phyloP scores from a whole-genome alignment of 2,329 filamentous ascomycete species.

The Exutisphaerella laricina region DNA sequence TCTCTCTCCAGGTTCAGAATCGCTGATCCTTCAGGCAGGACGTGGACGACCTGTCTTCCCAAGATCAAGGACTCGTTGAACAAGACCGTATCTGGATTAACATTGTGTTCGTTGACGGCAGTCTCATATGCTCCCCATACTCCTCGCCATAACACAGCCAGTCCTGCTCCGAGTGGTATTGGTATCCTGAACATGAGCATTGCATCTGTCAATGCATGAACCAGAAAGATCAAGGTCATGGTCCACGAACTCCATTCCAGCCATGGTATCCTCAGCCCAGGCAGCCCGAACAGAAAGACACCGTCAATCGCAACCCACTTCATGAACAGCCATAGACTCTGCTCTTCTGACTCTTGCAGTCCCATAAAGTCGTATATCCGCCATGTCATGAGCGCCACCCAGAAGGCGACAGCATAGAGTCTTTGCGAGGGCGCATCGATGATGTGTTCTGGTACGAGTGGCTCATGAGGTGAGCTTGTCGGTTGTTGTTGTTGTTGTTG shows the following conservation, averaged over 20 bases:
- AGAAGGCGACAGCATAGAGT: slow-evolving; percentile 78
- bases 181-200: slow-evolving; percentile 89
- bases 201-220: slow-evolving; percentile 68
- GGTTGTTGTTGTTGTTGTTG: slow-evolving; percentile 9
- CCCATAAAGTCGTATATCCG: slow-evolving; percentile 80
- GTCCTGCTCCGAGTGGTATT: slow-evolving; percentile 68
- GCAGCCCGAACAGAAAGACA: slow-evolving; percentile 78
- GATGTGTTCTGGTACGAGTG: slow-evolving; percentile 73
- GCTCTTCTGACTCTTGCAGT: slow-evolving; percentile 71
- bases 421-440: slow-evolving; percentile 89
- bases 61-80: slow-evolving; percentile 92
- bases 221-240: slow-evolving; percentile 63
- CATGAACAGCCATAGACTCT: slow-evolving; percentile 83
- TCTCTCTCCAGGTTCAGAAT: slow-evolving; percentile 74
- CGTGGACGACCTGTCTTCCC: slow-evolving; percentile 96
- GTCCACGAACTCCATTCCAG: slow-evolving; percentile 79
- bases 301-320: slow-evolving; percentile 92
- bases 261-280: slow-evolving; percentile 89
- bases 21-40: slow-evolving; percentile 87
- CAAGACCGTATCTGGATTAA: slow-evolving; percentile 80
- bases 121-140: slow-evolving; percentile 82
- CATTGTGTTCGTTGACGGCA: slow-evolving; percentile 85
- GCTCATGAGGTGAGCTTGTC: slow-evolving; percentile 37
- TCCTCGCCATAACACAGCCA: slow-evolving; percentile 68
- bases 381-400: slow-evolving; percentile 70